A percentile compares a stretch with the other conserved stretches of the same genome.
Evolutionary conservation across 2,329 filamentous ascomycete genomes (phyloP).

Genomic region (Hypoxylon sp.): DNA sequence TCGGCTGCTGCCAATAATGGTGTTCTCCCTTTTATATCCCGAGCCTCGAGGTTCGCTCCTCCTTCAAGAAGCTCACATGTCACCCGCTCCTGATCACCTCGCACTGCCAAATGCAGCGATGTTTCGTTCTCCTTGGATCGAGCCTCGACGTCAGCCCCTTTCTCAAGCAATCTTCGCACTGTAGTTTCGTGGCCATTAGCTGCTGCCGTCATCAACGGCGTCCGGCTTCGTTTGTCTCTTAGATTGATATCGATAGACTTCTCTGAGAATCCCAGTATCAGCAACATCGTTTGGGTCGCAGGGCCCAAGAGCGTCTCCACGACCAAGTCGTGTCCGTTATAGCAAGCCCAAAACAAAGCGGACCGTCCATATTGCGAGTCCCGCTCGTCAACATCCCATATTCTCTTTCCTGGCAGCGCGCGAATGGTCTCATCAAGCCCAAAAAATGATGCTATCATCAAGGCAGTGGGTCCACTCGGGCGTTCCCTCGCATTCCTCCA

Average conservation of each 20-base stretch:
- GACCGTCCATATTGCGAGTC: neutral
- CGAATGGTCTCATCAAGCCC: constrained; percentile 14
- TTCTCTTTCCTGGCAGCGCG: neutral
- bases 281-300: neutral
- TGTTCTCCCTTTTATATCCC: neutral
- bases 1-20: too few species aligned
- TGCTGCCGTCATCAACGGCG: neutral
- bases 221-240: neutral
- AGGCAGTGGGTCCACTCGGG: neutral
- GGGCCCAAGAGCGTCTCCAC: constrained; percentile 3
- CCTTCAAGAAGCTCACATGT: neutral
- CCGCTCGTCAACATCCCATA: neutral
- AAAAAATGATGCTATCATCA: constrained; percentile 23
- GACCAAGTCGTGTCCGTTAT: neutral
- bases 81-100: neutral
- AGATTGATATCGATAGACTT: neutral
- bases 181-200: neutral
- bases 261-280: neutral
- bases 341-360: constrained; percentile 21
- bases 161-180: neutral
- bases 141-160: too few species aligned
- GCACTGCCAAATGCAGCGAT: too few species aligned
- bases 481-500: neutral
- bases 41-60: neutral
- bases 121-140: too few species aligned